Conservation (phyloP, 2,329 filamentous ascomycete genomes). For the Cladosporium sp. region DNA sequence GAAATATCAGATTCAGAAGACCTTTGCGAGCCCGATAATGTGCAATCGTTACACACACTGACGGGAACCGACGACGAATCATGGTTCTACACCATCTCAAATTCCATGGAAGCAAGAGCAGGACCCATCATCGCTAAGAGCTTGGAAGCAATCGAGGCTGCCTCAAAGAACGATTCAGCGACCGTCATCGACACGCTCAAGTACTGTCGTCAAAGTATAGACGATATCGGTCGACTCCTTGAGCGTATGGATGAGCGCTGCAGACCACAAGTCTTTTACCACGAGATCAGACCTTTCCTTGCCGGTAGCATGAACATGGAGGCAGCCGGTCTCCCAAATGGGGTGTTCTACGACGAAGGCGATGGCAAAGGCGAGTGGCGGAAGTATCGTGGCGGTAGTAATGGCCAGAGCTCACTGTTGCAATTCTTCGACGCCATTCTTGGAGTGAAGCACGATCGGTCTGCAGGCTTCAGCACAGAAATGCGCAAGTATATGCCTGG, state of each 20-base stretch:
- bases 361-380: slow-evolving; percentile 46
- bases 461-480: slow-evolving; percentile 30
- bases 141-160: slow-evolving; percentile 46
- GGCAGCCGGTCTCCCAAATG: slow-evolving; percentile 46
- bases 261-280: slow-evolving; percentile 47
- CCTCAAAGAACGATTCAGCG: slow-evolving; percentile 33
- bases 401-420: slow-evolving; percentile 52
- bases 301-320: slow-evolving; percentile 54
- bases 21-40: slow-evolving; percentile 76
- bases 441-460: slow-evolving; percentile 42
- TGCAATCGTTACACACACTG: slow-evolving; percentile 80
- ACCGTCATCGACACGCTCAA: slow-evolving; percentile 38
- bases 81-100: slow-evolving; percentile 62
- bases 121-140: slow-evolving; percentile 43
- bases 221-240: slow-evolving; percentile 40
- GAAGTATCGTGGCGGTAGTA: slow-evolving; percentile 51
- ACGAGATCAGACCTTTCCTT: slow-evolving; percentile 49
- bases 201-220: slow-evolving; percentile 39
- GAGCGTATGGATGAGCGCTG: slow-evolving; percentile 51
- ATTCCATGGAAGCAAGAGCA: slow-evolving; percentile 50
- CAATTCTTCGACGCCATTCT: slow-evolving; percentile 53
- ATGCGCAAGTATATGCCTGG: slow-evolving; percentile 55
- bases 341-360: slow-evolving; percentile 51
- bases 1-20: slow-evolving; percentile 70
- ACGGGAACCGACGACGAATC: slow-evolving; percentile 93